phyloP scores from a whole-genome alignment of 2,329 filamentous ascomycete genomes.

The Penicillium vulpinum region DNA sequence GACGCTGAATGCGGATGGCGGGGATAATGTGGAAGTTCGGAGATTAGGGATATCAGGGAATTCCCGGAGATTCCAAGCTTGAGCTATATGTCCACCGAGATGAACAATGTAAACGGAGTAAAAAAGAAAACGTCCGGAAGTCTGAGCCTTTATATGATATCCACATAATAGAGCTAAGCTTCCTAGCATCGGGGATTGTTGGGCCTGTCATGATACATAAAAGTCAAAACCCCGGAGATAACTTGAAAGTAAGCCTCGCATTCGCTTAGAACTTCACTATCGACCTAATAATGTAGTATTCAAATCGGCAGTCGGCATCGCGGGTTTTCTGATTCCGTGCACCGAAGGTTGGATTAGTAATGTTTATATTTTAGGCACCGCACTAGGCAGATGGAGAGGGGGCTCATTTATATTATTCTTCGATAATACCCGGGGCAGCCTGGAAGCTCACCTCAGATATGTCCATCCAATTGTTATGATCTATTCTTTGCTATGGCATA shows the following conservation, averaged over 20 bases:
- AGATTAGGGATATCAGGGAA: neutral
- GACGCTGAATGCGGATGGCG: neutral
- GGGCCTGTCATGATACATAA: neutral
- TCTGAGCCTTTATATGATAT: neutral
- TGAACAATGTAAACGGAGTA: neutral
- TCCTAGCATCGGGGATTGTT: neutral
- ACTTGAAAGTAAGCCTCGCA: too few relatives aligned
- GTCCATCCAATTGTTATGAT: neutral
- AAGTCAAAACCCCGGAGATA: neutral
- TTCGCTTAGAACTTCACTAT: neutral
- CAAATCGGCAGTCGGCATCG: neutral
- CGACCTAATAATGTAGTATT: neutral
- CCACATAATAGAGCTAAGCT: neutral
- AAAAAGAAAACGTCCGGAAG: neutral
- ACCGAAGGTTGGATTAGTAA: neutral
- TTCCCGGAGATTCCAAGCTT: neutral
- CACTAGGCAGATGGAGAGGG: too few relatives aligned
- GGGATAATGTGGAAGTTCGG: neutral
- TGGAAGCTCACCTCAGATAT: too few relatives aligned
- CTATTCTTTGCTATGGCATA: slow-evolving; percentile 8
- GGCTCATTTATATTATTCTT: neutral
- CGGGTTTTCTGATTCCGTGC: neutral
- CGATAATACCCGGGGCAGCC: too few relatives aligned
- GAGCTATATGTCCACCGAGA: too few relatives aligned
- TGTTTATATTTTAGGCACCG: neutral